These are phyloP conservation scores for Coemansia sp. DNA, from an alignment of 192 early-diverging fungal genomes.

Conservation along the genomic window DNA sequence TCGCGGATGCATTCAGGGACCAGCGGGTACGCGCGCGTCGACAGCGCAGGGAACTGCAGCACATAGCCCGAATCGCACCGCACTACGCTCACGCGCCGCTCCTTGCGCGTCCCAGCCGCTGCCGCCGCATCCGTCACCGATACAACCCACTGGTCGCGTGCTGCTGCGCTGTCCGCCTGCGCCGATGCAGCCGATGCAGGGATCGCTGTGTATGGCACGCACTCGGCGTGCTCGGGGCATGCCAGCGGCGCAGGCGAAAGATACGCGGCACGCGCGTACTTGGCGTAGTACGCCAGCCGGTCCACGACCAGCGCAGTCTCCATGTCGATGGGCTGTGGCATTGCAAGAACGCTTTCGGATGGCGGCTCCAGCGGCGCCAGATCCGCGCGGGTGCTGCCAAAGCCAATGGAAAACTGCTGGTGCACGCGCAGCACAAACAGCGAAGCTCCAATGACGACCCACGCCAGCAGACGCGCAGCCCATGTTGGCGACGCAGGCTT, in stretches of 20 bases:
- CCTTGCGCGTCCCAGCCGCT: not conserved
- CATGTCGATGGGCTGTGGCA: constrained; percentile 4
- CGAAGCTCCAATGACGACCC: constrained; percentile 10
- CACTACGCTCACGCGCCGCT: constrained; percentile 23
- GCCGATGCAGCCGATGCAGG: not conserved
- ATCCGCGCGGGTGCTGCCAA: constrained; percentile 40
- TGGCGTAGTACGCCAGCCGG: constrained; percentile 16
- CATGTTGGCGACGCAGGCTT: constrained; percentile 8
- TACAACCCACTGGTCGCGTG: constrained; percentile 40
- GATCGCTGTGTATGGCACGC: constrained; percentile 32
- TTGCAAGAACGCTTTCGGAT: constrained; percentile 15
- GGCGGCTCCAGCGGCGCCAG: constrained; percentile 23
- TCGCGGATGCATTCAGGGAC: constrained; percentile 47
- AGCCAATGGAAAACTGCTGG: constrained; percentile 39
- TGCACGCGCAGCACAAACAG: constrained; percentile 35
- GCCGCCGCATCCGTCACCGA: constrained; percentile 1
- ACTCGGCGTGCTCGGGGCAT: constrained; percentile 50
- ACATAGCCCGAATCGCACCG: constrained; percentile 45
- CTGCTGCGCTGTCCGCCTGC: not conserved
- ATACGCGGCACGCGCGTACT: constrained; percentile 19
- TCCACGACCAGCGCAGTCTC: constrained; percentile 14
- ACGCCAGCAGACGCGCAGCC: constrained; percentile 15
- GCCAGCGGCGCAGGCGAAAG: constrained; percentile 28
- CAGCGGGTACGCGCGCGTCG: constrained; percentile 22
- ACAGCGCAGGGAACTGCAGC: constrained; percentile 31